Conservation (phyloP, 495 filamentous ascomycete species). For the Cudoniella acicularis region DNA sequence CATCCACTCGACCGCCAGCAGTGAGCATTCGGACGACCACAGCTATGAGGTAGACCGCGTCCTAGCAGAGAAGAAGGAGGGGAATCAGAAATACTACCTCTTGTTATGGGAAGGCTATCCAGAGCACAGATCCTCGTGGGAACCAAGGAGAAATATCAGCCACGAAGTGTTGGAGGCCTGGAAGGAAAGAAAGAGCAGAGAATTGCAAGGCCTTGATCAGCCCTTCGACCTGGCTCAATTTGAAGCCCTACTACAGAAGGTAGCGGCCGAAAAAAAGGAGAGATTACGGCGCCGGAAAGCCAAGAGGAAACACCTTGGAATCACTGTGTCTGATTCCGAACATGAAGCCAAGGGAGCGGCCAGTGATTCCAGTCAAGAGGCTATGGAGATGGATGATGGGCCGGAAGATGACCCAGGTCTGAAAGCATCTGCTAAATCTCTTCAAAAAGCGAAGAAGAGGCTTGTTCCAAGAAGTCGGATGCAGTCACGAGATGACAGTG, state of each 20-base stretch:
- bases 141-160: conserved; percentile 52
- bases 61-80: conserved; percentile 43
- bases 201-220: conserved; percentile 35
- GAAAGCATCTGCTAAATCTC: not conserved
- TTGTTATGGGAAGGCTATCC: conserved; percentile 66
- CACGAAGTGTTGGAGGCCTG: conserved; percentile 46
- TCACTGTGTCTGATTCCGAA: not conserved
- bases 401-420: not conserved
- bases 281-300: conserved; percentile 46
- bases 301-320: conserved; percentile 27
- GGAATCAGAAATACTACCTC: conserved; percentile 48
- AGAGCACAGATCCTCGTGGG: conserved; percentile 58
- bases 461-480: not conserved
- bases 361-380: conserved; percentile 17
- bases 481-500: not conserved
- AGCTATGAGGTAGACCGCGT: conserved; percentile 45
- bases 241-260: conserved; percentile 29
- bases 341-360: not conserved
- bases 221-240: conserved; percentile 50
- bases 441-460: not conserved
- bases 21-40: conserved; percentile 31
- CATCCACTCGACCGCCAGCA: conserved; percentile 52
- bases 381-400: conserved; percentile 2
- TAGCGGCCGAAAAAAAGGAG: conserved; percentile 29
- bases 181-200: conserved; percentile 45